Evolutionary conservation across 2,329 filamentous ascomycete species (phyloP), one percentile per base, ranked within the genome.

Genomic region (Periconia macrospinosa): DNA sequence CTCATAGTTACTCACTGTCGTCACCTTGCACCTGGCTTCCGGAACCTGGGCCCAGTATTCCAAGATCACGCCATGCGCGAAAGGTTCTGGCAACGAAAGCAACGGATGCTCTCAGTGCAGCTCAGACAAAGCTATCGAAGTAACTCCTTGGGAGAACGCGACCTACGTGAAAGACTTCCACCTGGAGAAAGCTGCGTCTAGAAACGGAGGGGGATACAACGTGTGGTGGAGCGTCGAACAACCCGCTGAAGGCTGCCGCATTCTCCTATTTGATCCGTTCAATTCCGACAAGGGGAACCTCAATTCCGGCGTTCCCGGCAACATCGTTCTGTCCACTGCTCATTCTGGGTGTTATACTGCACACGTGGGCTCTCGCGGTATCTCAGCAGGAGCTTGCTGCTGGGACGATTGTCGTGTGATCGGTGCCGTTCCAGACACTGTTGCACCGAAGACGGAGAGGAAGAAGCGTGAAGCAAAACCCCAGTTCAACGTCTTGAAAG

Each of bases 351-450:
- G 47, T 27, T 54, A 50, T 37, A 50, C 35, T 47, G 41, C 52
- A 7, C 41, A 54, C 41, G 47, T 54, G 35, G 43, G 47, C 18
- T 47, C 52, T 17, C 45, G 47, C 19, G 37, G 52, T 47, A 43
- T 54, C 42, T 40, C 41, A 30, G 52, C 41, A 33, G 27, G 47
- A 18, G 44, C 45, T 20, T 54, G 52, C 27, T 54, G 47, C 18
- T 42, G 15, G 6, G 52, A 43, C 20, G 52, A 54, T 20, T 54
- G 52, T 18, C 9, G 10, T 20, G 18, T 14, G 18, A 43, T 44
- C 3, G 47, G 52, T 20, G 52, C 52, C 23, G 30, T 42, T 49
- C 41, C 47, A 37, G 19, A 27, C 5, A 3, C 23, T 8, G 23
- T 27, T 27, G 23, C 23, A n/a, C n/a, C n/a, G n/a, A n/a, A n/a